Conservation (phyloP, 495 filamentous ascomycete genomes). For the Sphaerosporella brunnea region DNA sequence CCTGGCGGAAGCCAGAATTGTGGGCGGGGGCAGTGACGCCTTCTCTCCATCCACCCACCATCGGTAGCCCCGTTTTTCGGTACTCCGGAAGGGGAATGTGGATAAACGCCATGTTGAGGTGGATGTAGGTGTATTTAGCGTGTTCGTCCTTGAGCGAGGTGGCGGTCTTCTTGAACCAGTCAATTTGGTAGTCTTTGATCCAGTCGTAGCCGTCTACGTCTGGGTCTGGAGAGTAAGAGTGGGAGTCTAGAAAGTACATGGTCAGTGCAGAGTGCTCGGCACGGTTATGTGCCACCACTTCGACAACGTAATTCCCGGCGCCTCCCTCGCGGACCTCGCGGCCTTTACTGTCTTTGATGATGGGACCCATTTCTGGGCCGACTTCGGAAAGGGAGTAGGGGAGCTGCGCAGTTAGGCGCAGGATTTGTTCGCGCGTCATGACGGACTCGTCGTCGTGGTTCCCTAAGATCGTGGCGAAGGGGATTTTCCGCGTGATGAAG, state of each 20-base stretch:
- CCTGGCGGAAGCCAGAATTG: conserved; percentile 77
- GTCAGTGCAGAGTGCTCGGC: conserved; percentile 69
- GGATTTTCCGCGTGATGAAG: conserved; percentile 70
- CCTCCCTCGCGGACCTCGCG: conserved; percentile 48
- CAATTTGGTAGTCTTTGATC: conserved; percentile 82
- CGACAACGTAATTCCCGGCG: conserved; percentile 85
- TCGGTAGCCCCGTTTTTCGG: conserved; percentile 31
- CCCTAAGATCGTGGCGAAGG: conserved; percentile 86
- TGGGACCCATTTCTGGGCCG: conserved; percentile 42
- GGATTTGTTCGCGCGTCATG: conserved; percentile 53
- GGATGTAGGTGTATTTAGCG: conserved; percentile 68
- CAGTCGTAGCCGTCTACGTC: conserved; percentile 86
- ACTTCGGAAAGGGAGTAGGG: conserved; percentile 74
- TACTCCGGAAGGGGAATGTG: conserved; percentile 95
- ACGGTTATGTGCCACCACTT: conserved; percentile 55
- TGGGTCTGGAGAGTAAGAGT: conserved; percentile 83
- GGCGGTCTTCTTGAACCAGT: conserved; percentile 74
- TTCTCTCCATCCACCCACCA: conserved; percentile 54
- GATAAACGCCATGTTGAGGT: conserved; percentile 93
- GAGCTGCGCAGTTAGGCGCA: conserved; percentile 67
- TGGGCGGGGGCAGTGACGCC: conserved; percentile 65
- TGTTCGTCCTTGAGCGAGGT: conserved; percentile 48
- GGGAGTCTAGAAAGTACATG: conserved; percentile 83
- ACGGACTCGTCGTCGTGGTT: conserved; percentile 94
- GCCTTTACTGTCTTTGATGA: conserved; percentile 15